Base-by-base conservation (phyloP, 768 basidiomycete species). In the Macrolepiota fuliginosa region DNA sequence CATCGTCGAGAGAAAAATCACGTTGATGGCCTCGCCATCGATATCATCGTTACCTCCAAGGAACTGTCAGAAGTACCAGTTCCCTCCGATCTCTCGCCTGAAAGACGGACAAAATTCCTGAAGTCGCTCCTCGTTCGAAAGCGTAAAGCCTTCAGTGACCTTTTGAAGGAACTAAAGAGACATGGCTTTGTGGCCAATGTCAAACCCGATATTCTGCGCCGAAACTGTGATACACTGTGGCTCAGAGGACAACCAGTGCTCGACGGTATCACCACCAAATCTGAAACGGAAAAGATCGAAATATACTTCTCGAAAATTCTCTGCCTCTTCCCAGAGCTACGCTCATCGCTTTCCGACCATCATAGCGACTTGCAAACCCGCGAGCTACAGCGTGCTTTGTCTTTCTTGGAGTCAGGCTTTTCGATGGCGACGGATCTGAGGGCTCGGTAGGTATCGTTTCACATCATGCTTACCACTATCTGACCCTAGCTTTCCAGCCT, bases 61-160 rank as follows among this genome's bases (percentile, higher is more conserved):
- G 75, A 80, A 37, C 81, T 98, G 25, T 80, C 86, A 1, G 74
- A 72, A 1, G 67, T 80, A 15, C 58, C 76, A 0, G 67, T 85
- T 45, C 77, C 86, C 3, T 61, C 71, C 15, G 77, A 78, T 17
- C 70, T 77, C 37, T 72, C 75, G 11, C 72, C 72, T 58, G 83
- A 85, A 57, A 83, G 76, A 66, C 84, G 79, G 62, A 83, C 75
- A 62, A 91, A 86, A 75, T 83, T 81, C 65, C 80, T 75, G 56
- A 96, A 95, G 71, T 84, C 87, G 22, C 74, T 98, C 10, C 78
- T 91, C 42, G 83, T 84, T 3, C 84, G 92, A 52, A 99, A 98
- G 77, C 80, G 91, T 63, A 92, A 92, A 69, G 95, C 95, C 0
- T 94, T 89, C 84, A 88, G 90, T 27, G 95, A 98, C 70, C 78